Evolutionary conservation across 164 flowering plant species (phyloP).

Genomic region (Vitis rupestris): DNA sequence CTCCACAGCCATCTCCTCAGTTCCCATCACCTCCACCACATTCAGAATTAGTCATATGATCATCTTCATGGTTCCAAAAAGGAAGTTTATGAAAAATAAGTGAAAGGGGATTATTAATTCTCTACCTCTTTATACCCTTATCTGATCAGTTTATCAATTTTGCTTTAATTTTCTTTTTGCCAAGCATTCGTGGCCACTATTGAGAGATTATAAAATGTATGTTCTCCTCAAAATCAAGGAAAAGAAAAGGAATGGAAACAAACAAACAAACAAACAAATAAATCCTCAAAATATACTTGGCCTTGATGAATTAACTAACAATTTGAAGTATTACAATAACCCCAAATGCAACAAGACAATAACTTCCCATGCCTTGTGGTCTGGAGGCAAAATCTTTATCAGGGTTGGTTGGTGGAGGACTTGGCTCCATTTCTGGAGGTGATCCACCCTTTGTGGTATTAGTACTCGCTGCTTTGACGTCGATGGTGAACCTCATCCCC

Average conservation of each 20-base stretch:
- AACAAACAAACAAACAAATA: not conserved
- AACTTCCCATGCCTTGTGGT: not conserved
- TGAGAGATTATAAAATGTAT: too few species aligned
- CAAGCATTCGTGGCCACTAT: too few species aligned
- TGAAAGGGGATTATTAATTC: too few species aligned
- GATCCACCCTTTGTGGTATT: not conserved
- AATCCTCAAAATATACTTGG: too few species aligned
- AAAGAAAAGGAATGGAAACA: too few species aligned
- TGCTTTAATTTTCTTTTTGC: too few species aligned
- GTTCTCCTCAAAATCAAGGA: too few species aligned
- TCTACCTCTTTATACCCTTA: too few species aligned
- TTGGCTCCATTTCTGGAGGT: slow-evolving; percentile 1
- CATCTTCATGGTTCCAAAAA: too few species aligned
- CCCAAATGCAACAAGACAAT: not conserved
- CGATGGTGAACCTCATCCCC: slow-evolving; percentile 52
- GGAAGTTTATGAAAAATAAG: too few species aligned
- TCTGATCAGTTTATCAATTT: too few species aligned
- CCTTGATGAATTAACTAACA: not conserved
- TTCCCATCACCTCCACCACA: slow-evolving; percentile 26
- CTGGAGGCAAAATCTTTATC: not conserved
- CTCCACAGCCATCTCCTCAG: slow-evolving; percentile 16
- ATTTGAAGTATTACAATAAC: not conserved
- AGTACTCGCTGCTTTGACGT: slow-evolving; percentile 19
- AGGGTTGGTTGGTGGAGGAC: not conserved
- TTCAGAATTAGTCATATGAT: slow-evolving; percentile 5